Evolutionary conservation across 139 green algal species (phyloP), one percentile per base, ranked within the genome.

Genomic region (Zygnema circumcarinatum): DNA sequence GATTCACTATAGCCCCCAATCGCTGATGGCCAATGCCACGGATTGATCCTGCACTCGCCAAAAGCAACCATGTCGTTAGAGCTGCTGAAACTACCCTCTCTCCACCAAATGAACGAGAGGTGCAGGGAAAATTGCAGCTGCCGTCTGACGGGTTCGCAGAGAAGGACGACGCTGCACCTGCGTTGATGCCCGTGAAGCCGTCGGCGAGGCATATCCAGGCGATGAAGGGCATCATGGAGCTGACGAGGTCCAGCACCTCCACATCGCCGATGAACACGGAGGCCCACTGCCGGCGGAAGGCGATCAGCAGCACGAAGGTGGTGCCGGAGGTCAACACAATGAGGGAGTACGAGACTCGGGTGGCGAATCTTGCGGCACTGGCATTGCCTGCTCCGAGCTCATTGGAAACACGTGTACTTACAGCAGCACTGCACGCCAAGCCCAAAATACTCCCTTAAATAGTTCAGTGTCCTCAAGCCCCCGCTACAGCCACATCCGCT

Each of bases 351-450:
- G 69, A 40, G 7, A 78, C 69, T 41, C 69, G 69, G 11, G 72
- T 31, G 16, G 74, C 69, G 3, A 88, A 74, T 2, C 74, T 3
- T 7, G 82, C 82, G 22, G 69, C 69, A 16, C 2, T 40, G 7
- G 75, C 3, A 7, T 53, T 16, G 20, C 75, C 75, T 2, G 75
- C 75, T 40, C 75, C 75, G 11, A 83, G 47, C 75, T 83, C 75
- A 52, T 83, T 83, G 75, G 75, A 53, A 20, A 83, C 32, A 35
- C 75, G 75, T 40, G 75, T 83, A 39, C 75, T 83, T 74, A 52
- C 75, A 72, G 75, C 75, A 39, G 75, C 75, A 39, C 39, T 72
- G 75, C 47, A 62, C 47, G 16, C 16, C 7, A 62, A 62, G 47
- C 7, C 47, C 7, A 62, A 62, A 7, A 62, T 7, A 7, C 7